Percentiles rank a stretch among this genome's conserved stretches.
Conservation (phyloP, 2,329 filamentous ascomycete genomes). For the Penicillium glabrum region DNA sequence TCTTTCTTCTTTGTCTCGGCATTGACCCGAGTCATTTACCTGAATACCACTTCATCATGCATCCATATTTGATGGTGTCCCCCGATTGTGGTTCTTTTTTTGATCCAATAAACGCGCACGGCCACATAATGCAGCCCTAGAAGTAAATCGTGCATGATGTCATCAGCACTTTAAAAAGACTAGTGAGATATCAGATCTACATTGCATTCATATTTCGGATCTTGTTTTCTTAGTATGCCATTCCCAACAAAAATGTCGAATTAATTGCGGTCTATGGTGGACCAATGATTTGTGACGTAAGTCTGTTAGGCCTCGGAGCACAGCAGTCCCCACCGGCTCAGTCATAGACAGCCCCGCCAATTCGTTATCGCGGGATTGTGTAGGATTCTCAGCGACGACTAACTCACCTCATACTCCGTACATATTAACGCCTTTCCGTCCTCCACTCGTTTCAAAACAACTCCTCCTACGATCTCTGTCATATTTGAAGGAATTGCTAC, state of each 20-base stretch:
- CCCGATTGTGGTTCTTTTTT: neutral
- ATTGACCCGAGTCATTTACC: neutral
- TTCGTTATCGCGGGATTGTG: constrained; percentile 12
- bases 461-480: neutral
- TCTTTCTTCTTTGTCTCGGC: neutral
- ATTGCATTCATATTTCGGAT: neutral
- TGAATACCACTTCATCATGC: constrained; percentile 7
- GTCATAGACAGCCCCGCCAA: constrained; percentile 22
- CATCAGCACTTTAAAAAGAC: constrained; percentile 3
- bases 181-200: neutral
- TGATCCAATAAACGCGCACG: constrained; percentile 5
- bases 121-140: neutral
- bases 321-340: constrained; percentile 25
- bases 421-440: neutral
- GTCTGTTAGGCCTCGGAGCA: constrained; percentile 18
- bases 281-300: constrained; percentile 19
- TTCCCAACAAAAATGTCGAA: neutral
- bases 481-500: neutral
- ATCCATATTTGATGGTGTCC: constrained; percentile 7
- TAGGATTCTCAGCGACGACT: constrained; percentile 1
- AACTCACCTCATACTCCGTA: neutral
- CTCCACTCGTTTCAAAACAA: neutral
- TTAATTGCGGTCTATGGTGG: neutral
- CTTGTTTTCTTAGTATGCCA: neutral
- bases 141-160: constrained; percentile 9